Percentiles rank a stretch among this genome's conserved stretches.
Evolutionary conservation across 164 flowering plant species (phyloP).

Genomic region (Brasenia schreberi): DNA sequence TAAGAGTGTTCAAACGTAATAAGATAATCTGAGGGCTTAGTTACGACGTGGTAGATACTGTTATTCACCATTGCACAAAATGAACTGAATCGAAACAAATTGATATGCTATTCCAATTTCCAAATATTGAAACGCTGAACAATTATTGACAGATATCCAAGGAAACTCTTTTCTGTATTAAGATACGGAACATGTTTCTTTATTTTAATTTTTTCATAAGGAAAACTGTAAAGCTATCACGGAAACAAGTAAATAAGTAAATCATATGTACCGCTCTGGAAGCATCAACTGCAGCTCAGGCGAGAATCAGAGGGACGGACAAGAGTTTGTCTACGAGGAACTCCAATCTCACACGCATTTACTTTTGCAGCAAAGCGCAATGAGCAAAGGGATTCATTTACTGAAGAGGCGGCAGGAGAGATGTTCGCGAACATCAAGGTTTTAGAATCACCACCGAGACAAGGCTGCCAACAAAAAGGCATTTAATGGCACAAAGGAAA

Average conservation of each 20-base stretch:
- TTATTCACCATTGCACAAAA: too few relatives aligned
- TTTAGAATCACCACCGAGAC: slow-evolving; percentile 95
- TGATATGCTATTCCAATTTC: too few relatives aligned
- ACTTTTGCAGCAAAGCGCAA: slow-evolving; percentile 89
- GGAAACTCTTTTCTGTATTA: too few relatives aligned
- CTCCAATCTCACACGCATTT: slow-evolving; percentile 89
- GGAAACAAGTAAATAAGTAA: background rate
- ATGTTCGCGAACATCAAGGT: slow-evolving; percentile 90
- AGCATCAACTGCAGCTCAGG: slow-evolving; percentile 48
- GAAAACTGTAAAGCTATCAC: background rate
- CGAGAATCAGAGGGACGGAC: slow-evolving; percentile 49
- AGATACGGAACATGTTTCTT: too few relatives aligned
- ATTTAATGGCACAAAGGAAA: background rate
- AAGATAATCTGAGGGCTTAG: slow-evolving; percentile 6
- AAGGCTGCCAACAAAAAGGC: slow-evolving; percentile 45
- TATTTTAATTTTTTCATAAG: too few relatives aligned
- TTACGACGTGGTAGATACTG: too few relatives aligned
- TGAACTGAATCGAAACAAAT: too few relatives aligned
- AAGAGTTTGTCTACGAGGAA: slow-evolving; percentile 67
- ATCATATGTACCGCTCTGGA: background rate
- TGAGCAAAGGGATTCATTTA: slow-evolving; percentile 80
- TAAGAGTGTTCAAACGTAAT: too few relatives aligned
- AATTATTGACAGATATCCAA: too few relatives aligned
- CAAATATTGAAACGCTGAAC: too few relatives aligned
- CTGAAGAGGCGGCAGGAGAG: slow-evolving; percentile 79